These are phyloP conservation scores for Vicia sativa DNA, from an alignment of 306 rosid genomes.

Conservation along the genomic window DNA sequence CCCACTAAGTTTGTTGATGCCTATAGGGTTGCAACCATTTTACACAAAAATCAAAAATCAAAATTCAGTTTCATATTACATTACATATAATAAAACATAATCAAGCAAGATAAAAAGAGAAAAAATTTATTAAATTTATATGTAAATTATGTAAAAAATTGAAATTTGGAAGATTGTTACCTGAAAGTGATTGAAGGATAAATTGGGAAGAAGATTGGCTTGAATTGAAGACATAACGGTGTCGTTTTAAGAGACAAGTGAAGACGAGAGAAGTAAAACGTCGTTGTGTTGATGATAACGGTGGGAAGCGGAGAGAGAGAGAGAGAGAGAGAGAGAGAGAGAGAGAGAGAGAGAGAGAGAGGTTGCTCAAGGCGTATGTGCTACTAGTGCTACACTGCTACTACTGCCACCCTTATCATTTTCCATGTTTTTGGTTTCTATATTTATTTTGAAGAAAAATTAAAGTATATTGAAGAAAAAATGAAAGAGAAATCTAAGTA, in stretches of 20 bases:
- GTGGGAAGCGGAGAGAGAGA: neutral
- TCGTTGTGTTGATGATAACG: neutral
- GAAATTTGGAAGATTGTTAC: slow-evolving; percentile 43
- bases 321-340: no score
- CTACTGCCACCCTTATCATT: slow-evolving; percentile 27
- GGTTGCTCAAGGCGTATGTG: slow-evolving; percentile 2
- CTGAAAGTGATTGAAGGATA: slow-evolving; percentile 61
- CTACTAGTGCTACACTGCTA: neutral
- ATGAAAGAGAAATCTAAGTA: no score
- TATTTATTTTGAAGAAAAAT: neutral
- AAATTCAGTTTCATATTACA: slow-evolving; percentile 39
- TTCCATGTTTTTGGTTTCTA: neutral
- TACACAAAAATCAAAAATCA: neutral
- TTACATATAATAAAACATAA: slow-evolving; percentile 2
- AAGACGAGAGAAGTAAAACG: slow-evolving; percentile 8
- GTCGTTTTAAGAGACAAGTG: neutral
- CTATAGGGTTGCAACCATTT: slow-evolving; percentile 46
- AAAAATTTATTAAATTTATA: no score
- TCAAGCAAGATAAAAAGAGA: neutral
- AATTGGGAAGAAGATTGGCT: slow-evolving; percentile 46
- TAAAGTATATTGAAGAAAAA: no score
- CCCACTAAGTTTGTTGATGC: slow-evolving; percentile 60
- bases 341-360: neutral
- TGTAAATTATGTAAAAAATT: neutral
- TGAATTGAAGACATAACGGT: slow-evolving; percentile 47